These are phyloP conservation scores for Acanthamoeba castellanii DNA, from an alignment of 208 protist genomes.

Conservation along the genomic window DNA sequence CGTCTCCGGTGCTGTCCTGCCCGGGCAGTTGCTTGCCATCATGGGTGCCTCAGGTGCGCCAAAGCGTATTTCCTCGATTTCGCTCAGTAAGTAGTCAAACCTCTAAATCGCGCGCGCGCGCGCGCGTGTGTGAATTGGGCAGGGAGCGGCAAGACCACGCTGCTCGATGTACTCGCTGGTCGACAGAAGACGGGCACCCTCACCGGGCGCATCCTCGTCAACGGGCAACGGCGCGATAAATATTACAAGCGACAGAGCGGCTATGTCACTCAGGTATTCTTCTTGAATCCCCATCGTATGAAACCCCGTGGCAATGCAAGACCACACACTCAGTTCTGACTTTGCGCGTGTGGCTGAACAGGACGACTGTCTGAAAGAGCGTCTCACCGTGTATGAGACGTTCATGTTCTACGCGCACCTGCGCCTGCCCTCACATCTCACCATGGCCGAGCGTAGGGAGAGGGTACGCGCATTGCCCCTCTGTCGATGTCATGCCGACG, in stretches of 20 bases:
- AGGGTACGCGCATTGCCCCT: background rate
- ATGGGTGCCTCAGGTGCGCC: conserved; percentile 69
- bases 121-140: background rate
- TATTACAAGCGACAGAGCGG: conserved; percentile 49
- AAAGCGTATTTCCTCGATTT: background rate
- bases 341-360: background rate
- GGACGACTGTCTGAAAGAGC: conserved; percentile 74
- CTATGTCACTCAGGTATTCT: conserved; percentile 28
- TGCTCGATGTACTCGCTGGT: conserved; percentile 37
- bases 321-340: no score
- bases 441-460: conserved; percentile 16
- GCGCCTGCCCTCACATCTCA: conserved; percentile 14
- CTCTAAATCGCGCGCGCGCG: background rate
- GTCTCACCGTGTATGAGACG: conserved; percentile 75
- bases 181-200: conserved; percentile 16
- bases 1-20: background rate
- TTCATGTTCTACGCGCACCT: conserved; percentile 75
- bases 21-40: conserved; percentile 75
- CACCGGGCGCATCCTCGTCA: conserved; percentile 38
- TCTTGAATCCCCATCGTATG: background rate
- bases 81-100: background rate
- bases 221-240: conserved; percentile 16
- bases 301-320: no score
- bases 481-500: background rate
- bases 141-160: conserved; percentile 37